Evolutionary conservation across 345 rosid species (phyloP).

Genomic region (Carallia pectinifolia): DNA sequence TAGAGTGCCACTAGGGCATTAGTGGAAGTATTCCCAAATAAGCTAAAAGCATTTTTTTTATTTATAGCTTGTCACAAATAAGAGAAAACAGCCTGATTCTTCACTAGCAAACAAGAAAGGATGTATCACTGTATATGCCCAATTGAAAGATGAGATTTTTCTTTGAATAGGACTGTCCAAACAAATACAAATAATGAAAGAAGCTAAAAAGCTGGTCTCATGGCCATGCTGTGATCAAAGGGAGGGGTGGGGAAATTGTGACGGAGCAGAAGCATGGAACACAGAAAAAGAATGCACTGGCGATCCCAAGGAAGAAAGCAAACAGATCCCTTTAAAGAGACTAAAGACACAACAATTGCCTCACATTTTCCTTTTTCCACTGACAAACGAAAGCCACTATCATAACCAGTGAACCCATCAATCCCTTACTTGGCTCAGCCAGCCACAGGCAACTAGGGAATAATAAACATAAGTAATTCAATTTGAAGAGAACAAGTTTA

Average conservation of each 20-base stretch:
- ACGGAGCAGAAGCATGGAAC: slow-evolving; percentile 10
- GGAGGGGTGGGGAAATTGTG: background rate
- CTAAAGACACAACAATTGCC: background rate
- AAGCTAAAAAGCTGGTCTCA: too few relatives aligned
- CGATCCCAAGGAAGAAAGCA: slow-evolving; percentile 33
- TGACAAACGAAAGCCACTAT: slow-evolving; percentile 4
- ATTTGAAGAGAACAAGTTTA: too few relatives aligned
- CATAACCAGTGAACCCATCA: background rate
- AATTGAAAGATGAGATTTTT: background rate
- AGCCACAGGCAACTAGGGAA: background rate
- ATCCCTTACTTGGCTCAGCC: too few relatives aligned
- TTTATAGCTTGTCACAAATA: background rate
- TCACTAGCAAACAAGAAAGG: background rate
- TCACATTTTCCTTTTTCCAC: background rate
- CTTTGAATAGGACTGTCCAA: background rate
- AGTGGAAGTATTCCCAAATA: background rate
- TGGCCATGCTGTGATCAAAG: slow-evolving; percentile 14
- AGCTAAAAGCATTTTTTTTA: background rate
- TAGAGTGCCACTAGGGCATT: background rate
- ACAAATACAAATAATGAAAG: too few relatives aligned
- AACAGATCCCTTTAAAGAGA: slow-evolving; percentile 18
- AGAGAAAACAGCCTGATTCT: background rate
- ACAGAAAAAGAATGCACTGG: slow-evolving; percentile 29
- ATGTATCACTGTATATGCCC: background rate
- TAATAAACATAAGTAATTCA: too few relatives aligned